phyloP scores from a whole-genome alignment of 108 stramenopile genomes.

The Discostella pseudostelligera region DNA sequence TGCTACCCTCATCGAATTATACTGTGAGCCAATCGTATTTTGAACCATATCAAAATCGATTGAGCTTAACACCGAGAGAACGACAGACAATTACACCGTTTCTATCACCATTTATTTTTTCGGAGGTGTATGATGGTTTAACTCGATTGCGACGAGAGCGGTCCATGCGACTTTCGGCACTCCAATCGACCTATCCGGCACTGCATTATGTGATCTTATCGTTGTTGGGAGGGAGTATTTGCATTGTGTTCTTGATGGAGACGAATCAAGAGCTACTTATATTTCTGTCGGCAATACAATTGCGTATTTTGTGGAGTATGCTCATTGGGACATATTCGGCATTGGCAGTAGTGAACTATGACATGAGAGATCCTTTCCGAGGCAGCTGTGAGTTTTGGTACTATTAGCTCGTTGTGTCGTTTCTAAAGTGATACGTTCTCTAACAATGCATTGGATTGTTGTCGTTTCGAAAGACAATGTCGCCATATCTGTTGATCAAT shows the following conservation, averaged over 20 bases:
- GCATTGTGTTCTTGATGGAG: slow-evolving; percentile 55
- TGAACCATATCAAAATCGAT: slow-evolving; percentile 19
- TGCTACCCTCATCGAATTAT: slow-evolving; percentile 32
- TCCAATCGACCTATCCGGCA: slow-evolving; percentile 48
- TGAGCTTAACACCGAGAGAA: slow-evolving; percentile 22
- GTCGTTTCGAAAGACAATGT: too few species aligned
- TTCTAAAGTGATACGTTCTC: too few species aligned
- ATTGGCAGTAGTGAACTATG: slow-evolving; percentile 59
- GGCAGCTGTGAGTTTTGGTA: too few species aligned
- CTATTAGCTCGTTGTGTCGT: too few species aligned
- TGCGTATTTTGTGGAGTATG: slow-evolving; percentile 66
- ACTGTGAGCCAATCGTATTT: slow-evolving; percentile 19
- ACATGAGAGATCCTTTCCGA: slow-evolving; percentile 56
- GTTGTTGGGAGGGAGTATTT: slow-evolving; percentile 46
- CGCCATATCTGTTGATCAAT: slow-evolving; percentile 56
- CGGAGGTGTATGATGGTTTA: slow-evolving; percentile 48
- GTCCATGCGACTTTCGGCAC: slow-evolving; percentile 49
- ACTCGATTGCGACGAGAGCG: slow-evolving; percentile 53
- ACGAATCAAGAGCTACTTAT: slow-evolving; percentile 58
- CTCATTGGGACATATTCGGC: slow-evolving; percentile 64
- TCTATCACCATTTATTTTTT: slow-evolving; percentile 28
- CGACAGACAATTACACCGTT: slow-evolving; percentile 26
- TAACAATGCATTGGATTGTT: too few species aligned
- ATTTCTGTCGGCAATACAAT: slow-evolving; percentile 66
- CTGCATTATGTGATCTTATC: slow-evolving; percentile 54